Conservation (phyloP, 2,329 filamentous ascomycete species). For the Aureobasidium zeae region DNA sequence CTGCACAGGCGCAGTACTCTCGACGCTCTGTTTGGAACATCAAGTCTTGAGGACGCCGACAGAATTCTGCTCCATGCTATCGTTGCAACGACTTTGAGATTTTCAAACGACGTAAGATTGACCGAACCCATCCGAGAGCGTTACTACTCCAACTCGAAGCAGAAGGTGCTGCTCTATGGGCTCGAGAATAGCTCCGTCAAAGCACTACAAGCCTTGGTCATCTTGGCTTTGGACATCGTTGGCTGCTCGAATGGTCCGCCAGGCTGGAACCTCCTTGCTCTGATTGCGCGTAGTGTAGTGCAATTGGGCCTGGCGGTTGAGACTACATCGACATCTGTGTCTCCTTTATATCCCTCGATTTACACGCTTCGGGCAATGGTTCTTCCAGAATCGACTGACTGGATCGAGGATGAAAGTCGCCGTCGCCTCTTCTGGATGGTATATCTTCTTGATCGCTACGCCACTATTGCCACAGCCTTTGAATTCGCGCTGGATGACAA, state of each 20-base stretch:
- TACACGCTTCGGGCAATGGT: slow-evolving; percentile 82
- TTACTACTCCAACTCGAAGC: slow-evolving; percentile 74
- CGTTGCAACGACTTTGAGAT: slow-evolving; percentile 77
- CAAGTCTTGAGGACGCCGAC: slow-evolving; percentile 69
- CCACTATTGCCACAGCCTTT: slow-evolving; percentile 82
- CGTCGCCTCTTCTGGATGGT: slow-evolving; percentile 89
- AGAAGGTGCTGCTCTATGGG: slow-evolving; percentile 77
- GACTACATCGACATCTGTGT: slow-evolving; percentile 66
- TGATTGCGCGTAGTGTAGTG: slow-evolving; percentile 81
- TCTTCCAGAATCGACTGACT: slow-evolving; percentile 71
- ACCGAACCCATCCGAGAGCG: slow-evolving; percentile 62
- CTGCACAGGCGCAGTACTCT: slow-evolving; percentile 76
- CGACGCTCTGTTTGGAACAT: slow-evolving; percentile 70
- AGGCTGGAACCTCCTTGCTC: slow-evolving; percentile 82
- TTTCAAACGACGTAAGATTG: slow-evolving; percentile 66
- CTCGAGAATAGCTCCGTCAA: slow-evolving; percentile 86
- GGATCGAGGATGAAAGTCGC: slow-evolving; percentile 81
- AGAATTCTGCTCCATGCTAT: slow-evolving; percentile 78
- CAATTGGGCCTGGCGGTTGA: slow-evolving; percentile 81
- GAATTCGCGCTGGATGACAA: slow-evolving; percentile 84
- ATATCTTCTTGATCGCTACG: slow-evolving; percentile 81
- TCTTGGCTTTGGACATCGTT: slow-evolving; percentile 73
- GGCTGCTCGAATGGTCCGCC: slow-evolving; percentile 84
- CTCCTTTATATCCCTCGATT: slow-evolving; percentile 73
- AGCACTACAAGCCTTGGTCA: slow-evolving; percentile 76